Evolutionary conservation across 2,329 filamentous ascomycete genomes (phyloP), one percentile per base, ranked within the genome.

Genomic region (Talaromyces sp.): DNA sequence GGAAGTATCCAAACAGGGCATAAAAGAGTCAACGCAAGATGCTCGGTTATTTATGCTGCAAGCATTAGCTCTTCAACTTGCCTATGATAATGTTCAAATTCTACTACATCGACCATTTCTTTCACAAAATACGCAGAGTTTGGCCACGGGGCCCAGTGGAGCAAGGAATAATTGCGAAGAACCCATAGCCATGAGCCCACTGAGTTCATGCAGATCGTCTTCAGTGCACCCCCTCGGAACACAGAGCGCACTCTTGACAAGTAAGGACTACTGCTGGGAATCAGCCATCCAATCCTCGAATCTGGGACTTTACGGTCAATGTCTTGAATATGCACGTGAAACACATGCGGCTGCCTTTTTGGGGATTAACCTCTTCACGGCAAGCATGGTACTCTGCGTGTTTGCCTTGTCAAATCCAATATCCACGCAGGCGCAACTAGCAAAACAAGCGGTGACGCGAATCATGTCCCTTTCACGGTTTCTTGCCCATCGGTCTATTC

Each of bases 311-410:
- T 44, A 44, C 18, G 18, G 18, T 44, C 40, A 44, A 16, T n/a
- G 14, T 18, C 40, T 44, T 12, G 16, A 44, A 9, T 16, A 7
- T n/a, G 14, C 16, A 5, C 40, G 40, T 18, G 18, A 18, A 44
- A 44, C 40, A 4, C 40, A 44, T 18, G 64, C 64, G 27, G 62
- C 59, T 10, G 64, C 64, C 59, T 59, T 64, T 52, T 51, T 65
- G 42, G 64, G 64, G 4, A 65, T 65, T n/a, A 64, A 62, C 55
- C 62, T 65, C n/a, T 65, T 65, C 31, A 65, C 64, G 47, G 62
- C 62, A 12, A 62, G 64, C 55, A 60, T 65, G 5, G 62, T 65
- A 16, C 64, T 65, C 1, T 65, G 64, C 30, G 62, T 62, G 18
- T 50, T 64, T 34, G 44, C 56, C 30, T 57, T 64, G 34, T 56